phyloP scores from a whole-genome alignment of 148 eudicot species.

The Amaranthus hypochondriacus region DNA sequence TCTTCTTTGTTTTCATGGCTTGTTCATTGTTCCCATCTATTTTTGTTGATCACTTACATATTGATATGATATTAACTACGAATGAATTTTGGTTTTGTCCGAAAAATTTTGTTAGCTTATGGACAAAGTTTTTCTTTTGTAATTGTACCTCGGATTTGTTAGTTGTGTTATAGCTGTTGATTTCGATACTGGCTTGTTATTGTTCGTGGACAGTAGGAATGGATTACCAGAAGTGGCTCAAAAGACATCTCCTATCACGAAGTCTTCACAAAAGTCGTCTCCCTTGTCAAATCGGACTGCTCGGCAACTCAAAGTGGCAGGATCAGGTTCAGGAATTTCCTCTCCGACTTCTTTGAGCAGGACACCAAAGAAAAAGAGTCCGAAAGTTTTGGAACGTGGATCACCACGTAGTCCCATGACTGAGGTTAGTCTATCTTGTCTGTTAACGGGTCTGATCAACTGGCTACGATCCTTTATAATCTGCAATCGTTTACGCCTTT shows the following conservation, averaged over 20 bases:
- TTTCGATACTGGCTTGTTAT: not conserved
- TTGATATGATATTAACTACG: not conserved
- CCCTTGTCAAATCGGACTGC: slow-evolving; percentile 45
- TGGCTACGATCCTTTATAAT: not conserved
- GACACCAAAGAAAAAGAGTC: slow-evolving; percentile 61
- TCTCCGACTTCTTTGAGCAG: slow-evolving; percentile 52
- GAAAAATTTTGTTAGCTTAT: not conserved
- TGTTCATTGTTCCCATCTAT: not conserved
- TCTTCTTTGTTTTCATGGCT: too few relatives aligned
- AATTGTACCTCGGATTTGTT: not conserved
- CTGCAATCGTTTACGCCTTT: not conserved
- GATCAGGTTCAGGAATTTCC: slow-evolving; percentile 43
- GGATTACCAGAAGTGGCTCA: slow-evolving; percentile 52
- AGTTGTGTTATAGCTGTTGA: not conserved
- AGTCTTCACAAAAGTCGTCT: slow-evolving; percentile 51
- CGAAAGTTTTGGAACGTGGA: slow-evolving; percentile 58
- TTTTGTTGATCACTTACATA: not conserved
- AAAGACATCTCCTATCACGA: slow-evolving; percentile 46
- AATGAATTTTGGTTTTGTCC: not conserved
- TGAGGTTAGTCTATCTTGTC: slow-evolving; percentile 46
- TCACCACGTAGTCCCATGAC: slow-evolving; percentile 55
- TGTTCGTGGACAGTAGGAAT: slow-evolving; percentile 34
- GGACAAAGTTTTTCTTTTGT: not conserved
- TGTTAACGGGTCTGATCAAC: not conserved
- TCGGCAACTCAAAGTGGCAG: slow-evolving; percentile 46